Conservation (phyloP, 78 protist species). For the Bigelowiella natans region DNA sequence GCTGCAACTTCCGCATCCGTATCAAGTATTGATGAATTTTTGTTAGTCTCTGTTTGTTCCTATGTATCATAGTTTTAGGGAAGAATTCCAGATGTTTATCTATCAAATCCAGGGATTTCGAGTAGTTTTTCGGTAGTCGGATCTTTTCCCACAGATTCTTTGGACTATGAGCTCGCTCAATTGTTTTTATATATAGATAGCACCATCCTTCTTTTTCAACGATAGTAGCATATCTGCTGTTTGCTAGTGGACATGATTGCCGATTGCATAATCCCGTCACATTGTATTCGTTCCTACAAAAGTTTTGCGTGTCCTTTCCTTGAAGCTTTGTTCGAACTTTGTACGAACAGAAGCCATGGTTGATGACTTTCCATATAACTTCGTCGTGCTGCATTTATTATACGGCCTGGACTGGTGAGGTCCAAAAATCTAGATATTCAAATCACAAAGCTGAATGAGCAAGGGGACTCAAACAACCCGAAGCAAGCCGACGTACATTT, state of each 20-base stretch:
- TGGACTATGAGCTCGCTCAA: conserved; percentile 94
- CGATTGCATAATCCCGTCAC: conserved; percentile 81
- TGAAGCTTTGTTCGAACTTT: background rate
- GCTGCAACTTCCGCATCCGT: conserved; percentile 69
- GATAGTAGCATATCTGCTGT: conserved; percentile 31
- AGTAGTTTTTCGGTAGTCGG: conserved; percentile 61
- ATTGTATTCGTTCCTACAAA: conserved; percentile 85
- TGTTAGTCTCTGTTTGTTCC: conserved; percentile 75
- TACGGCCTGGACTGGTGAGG: too few species aligned
- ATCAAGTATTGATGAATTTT: conserved; percentile 78
- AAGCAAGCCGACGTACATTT: too few species aligned
- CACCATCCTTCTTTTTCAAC: conserved; percentile 42
- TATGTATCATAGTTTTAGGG: conserved; percentile 63
- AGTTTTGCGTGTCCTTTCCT: conserved; percentile 59
- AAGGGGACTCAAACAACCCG: too few species aligned
- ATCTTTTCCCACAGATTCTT: conserved; percentile 72
- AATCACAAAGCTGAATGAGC: too few species aligned
- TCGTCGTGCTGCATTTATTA: conserved; percentile 63
- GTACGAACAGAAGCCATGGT: conserved; percentile 64
- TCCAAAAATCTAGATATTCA: too few species aligned
- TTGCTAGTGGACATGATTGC: conserved; percentile 88
- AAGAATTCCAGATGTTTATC: conserved; percentile 68
- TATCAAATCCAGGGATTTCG: conserved; percentile 44
- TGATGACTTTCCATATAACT: conserved; percentile 70
- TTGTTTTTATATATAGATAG: conserved; percentile 86